Base-by-base conservation (phyloP, 2,329 filamentous ascomycete species). In the Claviceps pazoutovae region DNA sequence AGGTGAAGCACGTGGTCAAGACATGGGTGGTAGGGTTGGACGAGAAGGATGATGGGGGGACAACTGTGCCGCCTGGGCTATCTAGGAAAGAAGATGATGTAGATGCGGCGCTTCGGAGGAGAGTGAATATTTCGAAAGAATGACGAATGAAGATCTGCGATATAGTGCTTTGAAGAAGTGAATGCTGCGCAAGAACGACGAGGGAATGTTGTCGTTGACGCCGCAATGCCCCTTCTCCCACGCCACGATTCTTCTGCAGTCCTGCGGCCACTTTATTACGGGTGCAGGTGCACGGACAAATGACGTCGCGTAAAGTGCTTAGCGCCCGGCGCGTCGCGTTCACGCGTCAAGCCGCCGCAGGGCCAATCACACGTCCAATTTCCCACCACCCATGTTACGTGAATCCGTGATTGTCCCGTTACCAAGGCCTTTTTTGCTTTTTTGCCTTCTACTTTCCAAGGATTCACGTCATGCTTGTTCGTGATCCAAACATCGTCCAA, bases 1-100 rank as follows among this genome's bases (percentile, higher is more conserved):
- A 89, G 66, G 73, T 78, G 17, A 86, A 81, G 65, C 72, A 86
- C 61, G 76, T 91, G 30, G 68, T 86, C 17, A 75, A 84, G 56
- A 88, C 81, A 2, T 90, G 86, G 86, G 75, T 85, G 0, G 68
- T 84, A 45, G 75, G 73, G 3, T 61, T 69, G 13, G 67, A 63
- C 2, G 58, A 66, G 21, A 58, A 62, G 1, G 54, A 60, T 34
- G 51, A 57, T 8, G 57, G 58, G 2, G 56, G 63, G 36, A 57
- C 56, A 6, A 56, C 62, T 13, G 41, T 66, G 23, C 46, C 67
- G 2, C 45, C 55, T 30, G 54, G 57, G 23, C 46, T 68, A 2
- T 43, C 55, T 30, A 54, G 57, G 7, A 62, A 61, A 19, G 56
- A 57, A 2, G 52, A 56, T 2, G 57, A 50, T 6, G 47, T 19